These are phyloP conservation scores for Komagataella populi DNA, from an alignment of 805 yeast genomes.

Conservation along the genomic window DNA sequence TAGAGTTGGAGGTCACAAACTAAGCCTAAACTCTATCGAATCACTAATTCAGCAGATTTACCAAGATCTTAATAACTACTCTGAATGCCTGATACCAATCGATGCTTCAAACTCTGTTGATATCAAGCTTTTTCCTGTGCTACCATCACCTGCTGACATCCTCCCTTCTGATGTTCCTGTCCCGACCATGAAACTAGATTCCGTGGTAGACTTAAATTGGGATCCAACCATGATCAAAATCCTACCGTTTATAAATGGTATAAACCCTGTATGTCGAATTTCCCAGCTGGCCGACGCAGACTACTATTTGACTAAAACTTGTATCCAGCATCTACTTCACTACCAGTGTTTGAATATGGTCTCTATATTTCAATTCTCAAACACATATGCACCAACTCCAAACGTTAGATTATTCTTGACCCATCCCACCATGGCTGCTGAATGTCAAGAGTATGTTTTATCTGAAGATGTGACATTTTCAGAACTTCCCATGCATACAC, in stretches of 20 bases:
- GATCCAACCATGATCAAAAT: slow-evolving; percentile 93
- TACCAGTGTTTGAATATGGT: slow-evolving; percentile 73
- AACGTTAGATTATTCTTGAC: slow-evolving; percentile 54
- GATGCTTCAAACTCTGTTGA: slow-evolving; percentile 85
- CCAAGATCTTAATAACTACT: slow-evolving; percentile 88
- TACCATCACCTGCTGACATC: slow-evolving; percentile 67
- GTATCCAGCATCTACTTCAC: slow-evolving; percentile 84
- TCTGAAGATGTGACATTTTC: slow-evolving; percentile 14
- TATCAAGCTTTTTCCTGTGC: slow-evolving; percentile 85
- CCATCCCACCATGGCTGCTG: slow-evolving; percentile 53
- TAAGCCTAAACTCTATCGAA: slow-evolving; percentile 36
- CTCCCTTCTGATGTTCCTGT: slow-evolving; percentile 83
- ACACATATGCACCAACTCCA: slow-evolving; percentile 82
- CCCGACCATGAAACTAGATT: slow-evolving; percentile 62
- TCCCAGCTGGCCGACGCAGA: slow-evolving; percentile 75
- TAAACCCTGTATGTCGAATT: slow-evolving; percentile 68
- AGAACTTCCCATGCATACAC: slow-evolving; percentile 18
- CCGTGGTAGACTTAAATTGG: slow-evolving; percentile 83
- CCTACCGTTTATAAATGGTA: slow-evolving; percentile 76
- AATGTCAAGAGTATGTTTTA: slow-evolving; percentile 73
- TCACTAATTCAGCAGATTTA: slow-evolving; percentile 79
- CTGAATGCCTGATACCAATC: slow-evolving; percentile 90
- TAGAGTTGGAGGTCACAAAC: slow-evolving; percentile 10
- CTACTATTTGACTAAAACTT: slow-evolving; percentile 62
- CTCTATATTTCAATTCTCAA: slow-evolving; percentile 82